phyloP scores from a whole-genome alignment of 352 stramenopile species.

The Plasmopara muralis region DNA sequence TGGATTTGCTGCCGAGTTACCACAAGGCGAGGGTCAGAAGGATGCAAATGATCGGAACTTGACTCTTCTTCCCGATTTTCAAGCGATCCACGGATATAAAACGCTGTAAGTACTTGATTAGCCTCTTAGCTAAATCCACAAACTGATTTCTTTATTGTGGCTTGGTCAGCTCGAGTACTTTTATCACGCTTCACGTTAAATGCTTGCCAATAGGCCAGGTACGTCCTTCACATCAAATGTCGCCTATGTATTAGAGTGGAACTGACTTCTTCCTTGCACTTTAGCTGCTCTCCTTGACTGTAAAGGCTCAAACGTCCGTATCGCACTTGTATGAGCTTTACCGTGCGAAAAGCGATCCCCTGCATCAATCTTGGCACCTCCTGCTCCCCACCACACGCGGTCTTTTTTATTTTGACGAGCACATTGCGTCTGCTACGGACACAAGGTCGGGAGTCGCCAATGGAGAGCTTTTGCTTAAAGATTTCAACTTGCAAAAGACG shows the following conservation, averaged over 20 bases:
- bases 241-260: neutral
- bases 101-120: conserved; percentile 34
- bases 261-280: conserved; percentile 1
- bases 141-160: neutral
- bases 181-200: conserved; percentile 66
- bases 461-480: conserved; percentile 55
- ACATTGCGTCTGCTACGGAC: conserved; percentile 52
- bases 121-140: neutral
- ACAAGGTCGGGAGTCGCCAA: conserved; percentile 55
- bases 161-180: conserved; percentile 34
- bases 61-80: conserved; percentile 39
- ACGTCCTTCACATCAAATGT: conserved; percentile 6
- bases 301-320: conserved; percentile 47
- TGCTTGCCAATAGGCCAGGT: conserved; percentile 70
- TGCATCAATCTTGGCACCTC: conserved; percentile 58
- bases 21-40: conserved; percentile 1
- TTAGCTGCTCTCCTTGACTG: conserved; percentile 49
- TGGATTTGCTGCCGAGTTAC: too few species aligned
- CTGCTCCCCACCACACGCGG: conserved; percentile 57
- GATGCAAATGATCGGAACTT: conserved; percentile 40
- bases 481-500: conserved; percentile 50
- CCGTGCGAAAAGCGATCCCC: conserved; percentile 44
- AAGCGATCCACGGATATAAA: conserved; percentile 30
- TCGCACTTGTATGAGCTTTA: conserved; percentile 77
- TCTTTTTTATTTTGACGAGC: conserved; percentile 66